Conservation (phyloP, 805 yeast genomes). For the Clavispora phyllophila region DNA sequence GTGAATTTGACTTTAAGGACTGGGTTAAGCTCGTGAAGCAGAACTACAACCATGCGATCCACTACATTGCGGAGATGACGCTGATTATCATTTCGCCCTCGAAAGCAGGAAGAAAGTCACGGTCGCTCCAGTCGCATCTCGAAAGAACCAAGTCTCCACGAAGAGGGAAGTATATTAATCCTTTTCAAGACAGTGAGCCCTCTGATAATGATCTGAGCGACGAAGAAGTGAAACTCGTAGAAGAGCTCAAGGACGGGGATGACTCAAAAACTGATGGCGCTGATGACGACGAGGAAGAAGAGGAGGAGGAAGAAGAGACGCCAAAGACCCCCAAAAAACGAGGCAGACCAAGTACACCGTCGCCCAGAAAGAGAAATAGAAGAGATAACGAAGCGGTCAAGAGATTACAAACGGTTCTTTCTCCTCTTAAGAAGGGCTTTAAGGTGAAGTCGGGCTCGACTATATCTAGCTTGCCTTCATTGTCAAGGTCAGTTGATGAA, state of each 20-base stretch:
- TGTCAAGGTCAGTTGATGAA: slow-evolving; percentile 9
- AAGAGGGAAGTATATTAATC: slow-evolving; percentile 1
- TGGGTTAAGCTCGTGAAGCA: slow-evolving; percentile 17
- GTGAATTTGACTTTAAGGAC: slow-evolving; percentile 36
- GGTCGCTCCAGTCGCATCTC: slow-evolving; percentile 3
- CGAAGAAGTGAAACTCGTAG: neutral
- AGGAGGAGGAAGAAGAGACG: slow-evolving; percentile 1
- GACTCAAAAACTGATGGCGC: neutral
- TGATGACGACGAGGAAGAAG: neutral
- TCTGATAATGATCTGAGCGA: slow-evolving; percentile 9
- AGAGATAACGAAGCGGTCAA: slow-evolving; percentile 14
- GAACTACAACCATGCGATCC: slow-evolving; percentile 7
- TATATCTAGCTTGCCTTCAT: slow-evolving; percentile 17
- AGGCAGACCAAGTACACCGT: neutral
- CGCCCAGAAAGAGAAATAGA: slow-evolving; percentile 4
- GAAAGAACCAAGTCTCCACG: slow-evolving; percentile 2
- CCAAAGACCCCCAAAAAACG: slow-evolving; percentile 1
- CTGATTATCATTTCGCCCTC: slow-evolving; percentile 15
- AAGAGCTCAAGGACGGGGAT: neutral
- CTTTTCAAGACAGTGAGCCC: slow-evolving; percentile 1
- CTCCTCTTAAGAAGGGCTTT: slow-evolving; percentile 20
- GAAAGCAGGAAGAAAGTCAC: slow-evolving; percentile 1
- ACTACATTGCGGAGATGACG: slow-evolving; percentile 9
- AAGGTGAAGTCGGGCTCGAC: slow-evolving; percentile 20
- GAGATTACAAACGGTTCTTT: slow-evolving; percentile 16